These are phyloP conservation scores for Limonium bicolor DNA, from an alignment of 148 eudicot species.

Conservation along the genomic window DNA sequence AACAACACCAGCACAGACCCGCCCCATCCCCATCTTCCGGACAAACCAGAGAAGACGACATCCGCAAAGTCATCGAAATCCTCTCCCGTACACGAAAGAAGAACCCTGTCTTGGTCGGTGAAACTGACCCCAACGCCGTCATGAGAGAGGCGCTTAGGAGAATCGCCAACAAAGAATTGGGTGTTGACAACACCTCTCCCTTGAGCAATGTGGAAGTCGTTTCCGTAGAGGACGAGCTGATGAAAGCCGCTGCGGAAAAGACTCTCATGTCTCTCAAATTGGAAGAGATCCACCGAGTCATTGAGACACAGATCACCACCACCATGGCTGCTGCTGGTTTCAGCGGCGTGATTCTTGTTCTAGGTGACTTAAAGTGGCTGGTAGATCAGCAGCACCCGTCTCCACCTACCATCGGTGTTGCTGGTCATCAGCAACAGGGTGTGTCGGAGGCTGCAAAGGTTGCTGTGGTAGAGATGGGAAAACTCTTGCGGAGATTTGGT, in stretches of 20 bases:
- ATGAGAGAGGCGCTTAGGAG: conserved; percentile 35
- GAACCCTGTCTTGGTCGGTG: conserved; percentile 78
- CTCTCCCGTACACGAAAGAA: conserved; percentile 25
- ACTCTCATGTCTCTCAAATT: conserved; percentile 14
- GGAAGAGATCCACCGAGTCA: conserved; percentile 29
- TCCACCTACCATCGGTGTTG: conserved; percentile 3
- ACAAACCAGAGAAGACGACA: conserved; percentile 32
- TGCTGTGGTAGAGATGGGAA: conserved; percentile 21
- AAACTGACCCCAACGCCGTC: conserved; percentile 41
- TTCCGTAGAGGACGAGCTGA: conserved; percentile 25
- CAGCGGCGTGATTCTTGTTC: conserved; percentile 42
- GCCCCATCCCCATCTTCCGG: conserved; percentile 6
- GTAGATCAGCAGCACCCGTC: no score
- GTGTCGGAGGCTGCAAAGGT: conserved; percentile 17
- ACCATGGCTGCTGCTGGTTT: conserved; percentile 10
- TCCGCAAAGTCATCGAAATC: conserved; percentile 47
- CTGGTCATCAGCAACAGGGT: conserved; percentile 8
- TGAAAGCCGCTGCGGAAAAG: conserved; percentile 19
- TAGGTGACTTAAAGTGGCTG: conserved; percentile 45
- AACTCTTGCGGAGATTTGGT: conserved; percentile 21
- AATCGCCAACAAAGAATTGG: conserved; percentile 42
- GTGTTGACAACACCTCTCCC: conserved; percentile 10
- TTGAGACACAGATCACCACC: conserved; percentile 27
- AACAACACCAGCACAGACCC: conserved; percentile 17
- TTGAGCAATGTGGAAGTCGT: conserved; percentile 38